A percentile compares a stretch with the other conserved stretches of the same genome.
phyloP scores from a whole-genome alignment of 2,329 filamentous ascomycete genomes.

The Penicillium palitans region DNA sequence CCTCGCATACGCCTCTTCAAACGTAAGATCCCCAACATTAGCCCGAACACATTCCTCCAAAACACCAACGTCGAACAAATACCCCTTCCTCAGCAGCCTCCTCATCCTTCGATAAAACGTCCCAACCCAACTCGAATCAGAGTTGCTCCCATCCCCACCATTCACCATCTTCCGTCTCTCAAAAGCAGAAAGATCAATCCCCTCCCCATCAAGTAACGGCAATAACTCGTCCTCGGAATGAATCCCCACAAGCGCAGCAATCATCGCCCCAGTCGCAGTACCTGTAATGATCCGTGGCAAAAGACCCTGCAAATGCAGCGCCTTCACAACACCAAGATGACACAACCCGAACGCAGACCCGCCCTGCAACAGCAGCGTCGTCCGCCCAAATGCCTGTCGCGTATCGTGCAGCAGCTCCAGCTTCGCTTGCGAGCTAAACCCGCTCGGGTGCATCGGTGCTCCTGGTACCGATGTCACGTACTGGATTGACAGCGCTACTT shows the following conservation, averaged over 20 bases:
- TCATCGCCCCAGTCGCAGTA: constrained; percentile 84
- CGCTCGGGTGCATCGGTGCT: constrained; percentile 49
- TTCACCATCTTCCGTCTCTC: constrained; percentile 43
- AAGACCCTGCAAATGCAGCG: constrained; percentile 74
- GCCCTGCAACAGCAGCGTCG: constrained; percentile 81
- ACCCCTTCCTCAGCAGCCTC: constrained; percentile 73
- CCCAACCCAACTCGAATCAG: constrained; percentile 46
- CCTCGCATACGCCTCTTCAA: constrained; percentile 84
- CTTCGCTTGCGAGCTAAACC: constrained; percentile 72
- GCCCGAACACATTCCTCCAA: constrained; percentile 80
- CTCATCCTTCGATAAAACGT: constrained; percentile 66
- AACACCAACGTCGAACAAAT: constrained; percentile 78
- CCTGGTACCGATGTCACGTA: constrained; percentile 71
- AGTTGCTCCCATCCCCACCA: constrained; percentile 14
- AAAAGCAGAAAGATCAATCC: constrained; percentile 82
- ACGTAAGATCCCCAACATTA: constrained; percentile 86
- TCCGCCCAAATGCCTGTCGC: constrained; percentile 82
- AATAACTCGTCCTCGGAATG: constrained; percentile 84
- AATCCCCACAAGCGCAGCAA: constrained; percentile 82
- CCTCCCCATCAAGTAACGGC: constrained; percentile 71
- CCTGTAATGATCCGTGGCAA: constrained; percentile 89
- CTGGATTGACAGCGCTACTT: constrained; percentile 77
- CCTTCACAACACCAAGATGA: constrained; percentile 87
- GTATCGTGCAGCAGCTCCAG: constrained; percentile 84
- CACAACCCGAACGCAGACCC: constrained; percentile 90